These are phyloP conservation scores for Penicillium tannophilum DNA, from an alignment of 495 filamentous ascomycete genomes.

Conservation along the genomic window DNA sequence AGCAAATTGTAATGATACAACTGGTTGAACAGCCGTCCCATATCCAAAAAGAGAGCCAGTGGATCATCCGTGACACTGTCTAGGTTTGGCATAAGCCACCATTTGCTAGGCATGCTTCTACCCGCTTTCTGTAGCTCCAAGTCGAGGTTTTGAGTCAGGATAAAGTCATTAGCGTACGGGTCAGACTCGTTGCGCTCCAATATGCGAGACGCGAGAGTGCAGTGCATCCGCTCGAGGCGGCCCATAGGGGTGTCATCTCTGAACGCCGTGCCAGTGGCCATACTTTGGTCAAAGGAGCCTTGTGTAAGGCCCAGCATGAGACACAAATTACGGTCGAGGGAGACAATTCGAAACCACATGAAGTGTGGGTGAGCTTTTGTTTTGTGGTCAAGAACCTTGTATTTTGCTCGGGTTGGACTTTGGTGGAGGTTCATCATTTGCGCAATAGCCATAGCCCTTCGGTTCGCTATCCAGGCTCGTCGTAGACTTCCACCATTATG, in stretches of 20 bases:
- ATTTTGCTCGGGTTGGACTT: constrained; percentile 12
- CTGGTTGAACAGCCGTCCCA: constrained; percentile 32
- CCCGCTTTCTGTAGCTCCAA: constrained; percentile 41
- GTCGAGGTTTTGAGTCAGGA: constrained; percentile 41
- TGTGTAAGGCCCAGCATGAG: constrained; percentile 52
- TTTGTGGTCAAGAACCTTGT: constrained; percentile 18
- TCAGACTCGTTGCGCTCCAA: constrained; percentile 41
- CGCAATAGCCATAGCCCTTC: constrained; percentile 36
- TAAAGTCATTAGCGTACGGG: background rate
- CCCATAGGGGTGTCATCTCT: constrained; percentile 17
- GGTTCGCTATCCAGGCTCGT: constrained; percentile 42
- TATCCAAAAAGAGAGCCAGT: constrained; percentile 22
- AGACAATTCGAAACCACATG: constrained; percentile 27
- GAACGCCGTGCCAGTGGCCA: constrained; percentile 10
- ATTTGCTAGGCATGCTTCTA: constrained; percentile 32
- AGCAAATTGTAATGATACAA: constrained; percentile 45
- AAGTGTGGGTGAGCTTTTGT: constrained; percentile 13
- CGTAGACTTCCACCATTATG: constrained; percentile 49
- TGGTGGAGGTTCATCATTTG: constrained; percentile 31
- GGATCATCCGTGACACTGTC: constrained; percentile 5
- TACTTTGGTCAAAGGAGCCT: constrained; percentile 35
- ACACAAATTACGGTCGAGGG: constrained; percentile 45
- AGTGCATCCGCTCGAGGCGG: constrained; percentile 17
- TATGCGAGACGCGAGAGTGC: constrained; percentile 33
- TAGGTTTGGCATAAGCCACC: constrained; percentile 34